Evolutionary conservation across 2,329 filamentous ascomycete species (phyloP), one percentile per base, ranked within the genome.

Genomic region (Colletotrichum sp.): DNA sequence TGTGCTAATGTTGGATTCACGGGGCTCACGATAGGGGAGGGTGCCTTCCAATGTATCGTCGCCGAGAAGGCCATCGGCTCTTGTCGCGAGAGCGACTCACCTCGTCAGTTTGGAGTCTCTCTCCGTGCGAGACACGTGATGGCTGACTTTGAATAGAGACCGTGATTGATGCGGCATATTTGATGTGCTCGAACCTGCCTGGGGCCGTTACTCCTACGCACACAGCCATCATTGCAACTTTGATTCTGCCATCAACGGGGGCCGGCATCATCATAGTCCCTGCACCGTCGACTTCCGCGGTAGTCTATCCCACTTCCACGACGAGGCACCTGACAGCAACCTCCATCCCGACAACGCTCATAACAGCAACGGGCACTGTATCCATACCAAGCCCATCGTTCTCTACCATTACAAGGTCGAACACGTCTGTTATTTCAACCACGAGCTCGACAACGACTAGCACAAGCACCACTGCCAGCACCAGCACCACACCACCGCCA

Each of bases 21-120:
- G 34, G 92, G 91, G 12, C 93, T 91, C 77, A 95, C 93, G 2
- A 79, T 95, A 62, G 93, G 92, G n/a, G 93, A 95, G 82, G 93
- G 88, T 13, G 92, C 91, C 6, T 82, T 94, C 75, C 89, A 92
- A 78, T 95, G 93, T 81, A 87, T 94, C 38, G 84, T 89, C 11
- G 89, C 89, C 9, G 88, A 90, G 78, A 83, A 80, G 70, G 81
- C 82, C 43, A 78, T 87, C 58, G 87, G 87, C 4, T 83, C 82
- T 16, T 95, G 93, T 80, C 81, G 84, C 6, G 83, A 85, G 5
- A 78, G 82, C 13, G 87, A 89, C 65, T 80, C 81, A 12, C 77
- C 80, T 38, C 82, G 87, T 81, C 79, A 86, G 77, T 80, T 34
- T 6, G n/a, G 15, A 16, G 18, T n/a, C 15, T 3, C 18, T 12